Percentiles rank a stretch among this genome's conserved stretches.
phyloP scores from a whole-genome alignment of 2,329 filamentous ascomycete genomes.

The Beauveria pseudobassiana region DNA sequence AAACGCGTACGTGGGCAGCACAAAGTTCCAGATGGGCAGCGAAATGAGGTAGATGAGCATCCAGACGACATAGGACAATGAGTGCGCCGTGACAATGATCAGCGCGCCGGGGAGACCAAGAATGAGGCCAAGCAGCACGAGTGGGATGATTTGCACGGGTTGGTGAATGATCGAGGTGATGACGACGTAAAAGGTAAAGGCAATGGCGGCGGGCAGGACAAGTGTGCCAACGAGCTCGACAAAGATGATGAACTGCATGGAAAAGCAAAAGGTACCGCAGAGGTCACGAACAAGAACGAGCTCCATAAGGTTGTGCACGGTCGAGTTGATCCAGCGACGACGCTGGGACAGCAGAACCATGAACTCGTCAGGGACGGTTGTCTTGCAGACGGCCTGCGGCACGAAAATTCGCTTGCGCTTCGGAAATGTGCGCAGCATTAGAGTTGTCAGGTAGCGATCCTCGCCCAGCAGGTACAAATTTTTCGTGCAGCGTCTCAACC shows the following conservation, averaged over 20 bases:
- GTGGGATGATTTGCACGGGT: slow-evolving; percentile 78
- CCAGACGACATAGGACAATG: slow-evolving; percentile 87
- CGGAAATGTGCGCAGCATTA: slow-evolving; percentile 98
- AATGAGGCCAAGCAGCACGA: slow-evolving; percentile 82
- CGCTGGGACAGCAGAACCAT: slow-evolving; percentile 88
- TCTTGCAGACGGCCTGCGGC: slow-evolving; percentile 98
- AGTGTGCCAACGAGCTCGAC: slow-evolving; percentile 92
- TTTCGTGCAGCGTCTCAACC: slow-evolving; percentile 95
- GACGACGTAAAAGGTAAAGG: slow-evolving; percentile 95
- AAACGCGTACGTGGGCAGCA: slow-evolving; percentile 88
- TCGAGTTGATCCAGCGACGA: slow-evolving; percentile 98
- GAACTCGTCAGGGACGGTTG: slow-evolving; percentile 88
- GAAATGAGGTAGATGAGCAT: slow-evolving; percentile 95
- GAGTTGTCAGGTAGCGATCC: slow-evolving; percentile 89
- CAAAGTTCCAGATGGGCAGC: slow-evolving; percentile 94
- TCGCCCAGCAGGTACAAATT: slow-evolving; percentile 86
- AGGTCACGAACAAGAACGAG: slow-evolving; percentile 90
- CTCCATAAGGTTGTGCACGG: slow-evolving; percentile 97
- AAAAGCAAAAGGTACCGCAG: slow-evolving; percentile 98
- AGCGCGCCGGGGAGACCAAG: slow-evolving; percentile 87
- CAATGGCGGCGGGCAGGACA: slow-evolving; percentile 90
- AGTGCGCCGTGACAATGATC: slow-evolving; percentile 89
- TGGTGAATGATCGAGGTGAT: slow-evolving; percentile 74
- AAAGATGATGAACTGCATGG: slow-evolving; percentile 98
- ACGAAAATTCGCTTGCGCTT: slow-evolving; percentile 99